Evolutionary conservation across 345 rosid species (phyloP), one percentile per base, ranked within the genome.

Genomic region (Hibiscus trionum): DNA sequence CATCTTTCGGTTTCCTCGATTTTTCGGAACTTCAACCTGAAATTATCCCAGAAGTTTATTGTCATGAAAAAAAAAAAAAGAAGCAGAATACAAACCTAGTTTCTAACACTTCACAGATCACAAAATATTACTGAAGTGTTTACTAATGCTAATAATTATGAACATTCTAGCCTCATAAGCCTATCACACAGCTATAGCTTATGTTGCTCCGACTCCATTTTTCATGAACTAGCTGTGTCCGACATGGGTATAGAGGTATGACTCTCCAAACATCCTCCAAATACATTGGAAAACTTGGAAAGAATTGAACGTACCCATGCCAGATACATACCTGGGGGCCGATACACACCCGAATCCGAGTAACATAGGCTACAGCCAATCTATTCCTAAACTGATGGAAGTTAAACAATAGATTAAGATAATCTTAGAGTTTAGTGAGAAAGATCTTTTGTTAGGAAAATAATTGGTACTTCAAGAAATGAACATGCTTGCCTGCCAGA

Each of bases 11-110:
- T 90, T 95, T 73, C 99, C 98, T 60, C 90, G 81, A 80, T 92
- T 95, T 77, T 83, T 86, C 21, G 99, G 98, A 73, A 80, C 90
- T 86, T 95, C 99, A 26, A 86, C 93, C 99, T 93, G 90, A 74
- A 86, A 80, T 56, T 29, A 53, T 35, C 70, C 66, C 74, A 73
- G 55, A 67, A 52, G 21, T 37, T 21, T 21, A 5, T 50, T 55
- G 9, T 55, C 6, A 37, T 58, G n/a, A 63, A 61, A 71, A 49
- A 14, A 71, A 49, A 14, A 14, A 50, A 50, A 49, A 1, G 7
- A 70, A 33, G 50, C 46, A 57, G 3, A 70, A 57, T 11, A 55
- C 9, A 39, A 57, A 55, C 37, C 35, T 46, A 66, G 11, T 65
- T 65, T 65, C 31, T 39, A 44, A 17, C 68, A 39, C 68, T 17